Conservation (phyloP, 495 filamentous ascomycete genomes). For the Niebla homalea region DNA sequence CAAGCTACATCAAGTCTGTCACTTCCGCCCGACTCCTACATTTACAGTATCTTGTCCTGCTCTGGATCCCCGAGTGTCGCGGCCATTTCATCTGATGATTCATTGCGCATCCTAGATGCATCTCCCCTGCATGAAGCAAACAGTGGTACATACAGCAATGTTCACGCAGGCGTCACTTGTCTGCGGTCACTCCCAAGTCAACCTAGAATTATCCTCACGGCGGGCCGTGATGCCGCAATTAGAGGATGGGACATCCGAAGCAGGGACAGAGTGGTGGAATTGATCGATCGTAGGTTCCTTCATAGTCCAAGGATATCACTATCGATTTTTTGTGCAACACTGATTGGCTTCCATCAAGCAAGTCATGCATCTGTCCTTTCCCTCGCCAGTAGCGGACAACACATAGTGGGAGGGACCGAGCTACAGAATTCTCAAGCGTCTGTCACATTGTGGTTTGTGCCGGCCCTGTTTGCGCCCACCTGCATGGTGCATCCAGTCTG, state of each 20-base stretch:
- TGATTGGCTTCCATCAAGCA: conserved; percentile 19
- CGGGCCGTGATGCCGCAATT: conserved; percentile 36
- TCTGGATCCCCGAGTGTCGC: conserved; percentile 22
- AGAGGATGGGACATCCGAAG: conserved; percentile 31
- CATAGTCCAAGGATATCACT: conserved; percentile 1
- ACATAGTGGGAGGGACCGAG: conserved; percentile 69
- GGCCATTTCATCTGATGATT: conserved; percentile 44
- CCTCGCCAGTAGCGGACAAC: conserved; percentile 44
- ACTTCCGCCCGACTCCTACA: conserved; percentile 35
- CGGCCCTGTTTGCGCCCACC: conserved; percentile 9
- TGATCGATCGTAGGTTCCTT: conserved; percentile 10
- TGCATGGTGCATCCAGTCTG: conserved; percentile 17
- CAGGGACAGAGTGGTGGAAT: conserved; percentile 6
- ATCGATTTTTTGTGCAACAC: not conserved
- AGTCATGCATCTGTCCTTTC: conserved; percentile 48
- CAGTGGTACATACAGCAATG: conserved; percentile 23
- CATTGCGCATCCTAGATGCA: conserved; percentile 36
- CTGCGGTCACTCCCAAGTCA: conserved; percentile 21
- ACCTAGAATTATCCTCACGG: conserved; percentile 27
- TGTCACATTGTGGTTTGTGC: conserved; percentile 55
- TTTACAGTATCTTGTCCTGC: conserved; percentile 31
- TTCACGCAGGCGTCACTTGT: conserved; percentile 32
- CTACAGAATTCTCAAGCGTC: conserved; percentile 57
- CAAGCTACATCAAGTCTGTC: conserved; percentile 30
- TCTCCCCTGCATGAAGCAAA: conserved; percentile 25